These are phyloP conservation scores for Wickerhamiella sergipiensis DNA, from an alignment of 805 yeast species.

Conservation along the genomic window DNA sequence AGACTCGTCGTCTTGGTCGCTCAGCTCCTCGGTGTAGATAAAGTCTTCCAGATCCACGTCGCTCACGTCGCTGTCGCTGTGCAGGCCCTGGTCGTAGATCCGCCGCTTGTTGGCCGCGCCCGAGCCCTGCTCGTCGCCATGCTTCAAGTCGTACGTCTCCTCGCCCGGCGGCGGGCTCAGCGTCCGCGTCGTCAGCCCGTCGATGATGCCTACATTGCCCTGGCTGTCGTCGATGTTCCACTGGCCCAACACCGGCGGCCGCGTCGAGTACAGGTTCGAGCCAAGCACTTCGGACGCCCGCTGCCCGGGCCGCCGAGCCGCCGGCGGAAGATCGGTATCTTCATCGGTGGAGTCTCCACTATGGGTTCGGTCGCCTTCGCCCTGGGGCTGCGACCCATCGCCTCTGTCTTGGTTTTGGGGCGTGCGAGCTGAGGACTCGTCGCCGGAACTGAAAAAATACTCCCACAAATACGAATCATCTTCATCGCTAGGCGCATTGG, in stretches of 20 bases:
- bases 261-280: conserved; percentile 65
- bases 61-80: conserved; percentile 29
- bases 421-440: conserved; percentile 17
- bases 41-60: conserved; percentile 62
- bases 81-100: conserved; percentile 6
- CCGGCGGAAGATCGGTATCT: conserved; percentile 68
- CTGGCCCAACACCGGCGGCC: conserved; percentile 87
- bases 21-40: conserved; percentile 73
- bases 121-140: neutral
- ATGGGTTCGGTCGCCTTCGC: conserved; percentile 10
- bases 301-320: conserved; percentile 47
- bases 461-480: conserved; percentile 65
- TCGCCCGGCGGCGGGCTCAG: conserved; percentile 35
- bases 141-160: neutral
- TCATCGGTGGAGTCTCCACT: conserved; percentile 93
- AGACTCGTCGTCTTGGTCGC: conserved; percentile 46
- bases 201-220: conserved; percentile 87
- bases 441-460: conserved; percentile 45
- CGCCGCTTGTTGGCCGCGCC: conserved; percentile 1
- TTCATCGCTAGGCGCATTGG: conserved; percentile 19
- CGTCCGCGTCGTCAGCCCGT: conserved; percentile 83
- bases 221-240: conserved; percentile 60
- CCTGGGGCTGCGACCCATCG: conserved; percentile 15
- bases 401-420: conserved; percentile 18
- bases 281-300: conserved; percentile 89